Evolutionary conservation across 164 flowering plant species (phyloP), one percentile per base, ranked within the genome.

Genomic region (Aristolochia fimbriata): DNA sequence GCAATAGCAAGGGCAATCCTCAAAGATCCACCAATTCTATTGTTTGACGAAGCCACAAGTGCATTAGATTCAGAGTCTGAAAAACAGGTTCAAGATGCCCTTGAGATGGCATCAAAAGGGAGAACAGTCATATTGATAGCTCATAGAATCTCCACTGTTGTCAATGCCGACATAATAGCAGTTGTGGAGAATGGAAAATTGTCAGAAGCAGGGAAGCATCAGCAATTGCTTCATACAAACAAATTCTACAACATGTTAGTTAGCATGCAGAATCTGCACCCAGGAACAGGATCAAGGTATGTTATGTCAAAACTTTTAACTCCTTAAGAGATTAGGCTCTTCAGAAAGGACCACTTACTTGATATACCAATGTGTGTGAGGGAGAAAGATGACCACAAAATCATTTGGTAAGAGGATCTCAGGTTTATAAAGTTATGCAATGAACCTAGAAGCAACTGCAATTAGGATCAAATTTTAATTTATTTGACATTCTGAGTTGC

Each of bases 41-140:
- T 85, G 70, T 86, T 85, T 15, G 96, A 85, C 57, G 96, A 88
- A 74, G 91, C 96, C 55, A 88, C 91, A 55, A 85, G 96, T 69
- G 96, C 96, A 52, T 84, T 88, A 49, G 90, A 88, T 76, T 69
- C 87, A 61, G 87, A 84, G 55, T 84, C 96, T 21, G 88, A 88
- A 64, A 88, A 74, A 73, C 67, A 82, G 55, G 96, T 88, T 65
- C 92, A 88, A 75, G 87, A 73, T 57, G 96, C 92, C 46, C 81
- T 88, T 47, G 90, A 84, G 71, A 80, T 62, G 57, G 90, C 85
- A 33, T 83, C 80, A 85, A 72, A 72, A 47, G 83, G 83, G 30
- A 82, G 90, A 61, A 87, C 87, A 51, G 85, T 77, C 61, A 79
- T 87, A 60, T 27, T 82, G 68, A 74, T 85, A 47, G 88, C 91